Evolutionary conservation across 2,329 filamentous ascomycete species (phyloP), one percentile per base, ranked within the genome.

Genomic region (Phyllosticta paracitricarpa): DNA sequence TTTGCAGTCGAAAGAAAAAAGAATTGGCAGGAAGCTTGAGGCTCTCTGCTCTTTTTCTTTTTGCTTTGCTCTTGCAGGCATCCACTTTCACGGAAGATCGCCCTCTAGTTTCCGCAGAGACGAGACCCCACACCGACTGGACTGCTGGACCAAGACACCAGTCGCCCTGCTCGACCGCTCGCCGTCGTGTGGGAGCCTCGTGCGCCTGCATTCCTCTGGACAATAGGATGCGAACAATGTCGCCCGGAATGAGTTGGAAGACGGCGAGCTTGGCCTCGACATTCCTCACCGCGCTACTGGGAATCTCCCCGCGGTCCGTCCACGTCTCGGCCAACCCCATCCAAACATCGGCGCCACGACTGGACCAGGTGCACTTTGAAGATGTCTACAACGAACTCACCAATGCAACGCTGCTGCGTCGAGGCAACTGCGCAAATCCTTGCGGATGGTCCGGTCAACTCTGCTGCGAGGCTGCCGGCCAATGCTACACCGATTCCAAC

Each of bases 381-480:
- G 40, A 48, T 48, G 4, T n/a, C 54, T 56, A 30, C 25, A 56
- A 25, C 54, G 70, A 71, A 58, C 63, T 70, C 19, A 70, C 71
- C 66, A 73, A 73, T 57, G 66, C 67, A 9, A 66, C 70, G 10
- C 57, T 73, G 51, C 65, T 67, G 52, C 65, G 64, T 58, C 68
- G 68, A 54, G 40, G 65, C 7, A 52, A 65, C 14, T 56, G 62
- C 28, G 59, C 59, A 56, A 64, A 65, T 33, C 58, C 64, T 7
- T 76, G 74, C 58, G 74, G 74, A 10, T 75, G 65, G 53, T 66
- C 69, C 56, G 67, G 68, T 54, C 67, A 69, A 64, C 64, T 75
- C 17, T 76, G 74, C 70, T 76, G 74, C 59, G 62, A 64, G 5
- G 54, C 66, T 2, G 68, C 68, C 54, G 59, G 68, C 30, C 60